Evolutionary conservation across 2,329 filamentous ascomycete genomes (phyloP).

Genomic region (Cytospora mali): DNA sequence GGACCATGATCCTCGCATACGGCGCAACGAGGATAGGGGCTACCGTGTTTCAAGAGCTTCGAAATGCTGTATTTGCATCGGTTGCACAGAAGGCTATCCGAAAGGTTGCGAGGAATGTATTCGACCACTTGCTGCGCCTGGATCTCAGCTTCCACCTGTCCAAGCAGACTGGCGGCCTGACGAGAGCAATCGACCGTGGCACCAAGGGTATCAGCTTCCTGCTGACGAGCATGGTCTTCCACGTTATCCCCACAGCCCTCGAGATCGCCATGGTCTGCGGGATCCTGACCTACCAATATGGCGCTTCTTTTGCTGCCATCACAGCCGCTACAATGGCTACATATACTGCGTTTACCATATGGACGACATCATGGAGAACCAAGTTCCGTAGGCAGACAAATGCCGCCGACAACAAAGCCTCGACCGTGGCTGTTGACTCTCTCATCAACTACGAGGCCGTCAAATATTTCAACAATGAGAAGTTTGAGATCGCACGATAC

Average conservation of each 20-base stretch:
- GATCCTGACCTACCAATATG: constrained; percentile 95
- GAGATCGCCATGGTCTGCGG: constrained; percentile 96
- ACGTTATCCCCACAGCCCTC: constrained; percentile 88
- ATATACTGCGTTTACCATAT: constrained; percentile 96
- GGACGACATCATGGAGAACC: constrained; percentile 94
- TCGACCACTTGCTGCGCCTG: constrained; percentile 82
- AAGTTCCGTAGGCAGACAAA: constrained; percentile 96
- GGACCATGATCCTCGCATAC: constrained; percentile 91
- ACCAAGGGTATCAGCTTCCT: constrained; percentile 99
- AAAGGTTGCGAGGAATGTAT: constrained; percentile 87
- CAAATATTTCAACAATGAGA: constrained; percentile 99
- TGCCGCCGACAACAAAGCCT: constrained; percentile 92
- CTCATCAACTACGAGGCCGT: constrained; percentile 99
- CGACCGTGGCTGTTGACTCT: constrained; percentile 93
- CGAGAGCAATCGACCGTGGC: constrained; percentile 90
- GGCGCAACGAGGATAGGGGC: constrained; percentile 86
- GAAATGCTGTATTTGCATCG: constrained; percentile 95
- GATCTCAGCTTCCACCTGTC: constrained; percentile 93
- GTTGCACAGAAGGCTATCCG: constrained; percentile 97
- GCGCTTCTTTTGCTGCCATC: constrained; percentile 86
- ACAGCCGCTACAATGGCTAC: constrained; percentile 89
- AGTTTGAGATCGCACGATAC: constrained; percentile 88
- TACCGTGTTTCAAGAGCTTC: constrained; percentile 86
- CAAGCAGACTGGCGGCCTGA: constrained; percentile 92
- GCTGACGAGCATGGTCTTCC: constrained; percentile 97